Percentiles rank a stretch among this genome's conserved stretches.
Evolutionary conservation across 345 rosid species (phyloP).

Genomic region (Populus simonii): DNA sequence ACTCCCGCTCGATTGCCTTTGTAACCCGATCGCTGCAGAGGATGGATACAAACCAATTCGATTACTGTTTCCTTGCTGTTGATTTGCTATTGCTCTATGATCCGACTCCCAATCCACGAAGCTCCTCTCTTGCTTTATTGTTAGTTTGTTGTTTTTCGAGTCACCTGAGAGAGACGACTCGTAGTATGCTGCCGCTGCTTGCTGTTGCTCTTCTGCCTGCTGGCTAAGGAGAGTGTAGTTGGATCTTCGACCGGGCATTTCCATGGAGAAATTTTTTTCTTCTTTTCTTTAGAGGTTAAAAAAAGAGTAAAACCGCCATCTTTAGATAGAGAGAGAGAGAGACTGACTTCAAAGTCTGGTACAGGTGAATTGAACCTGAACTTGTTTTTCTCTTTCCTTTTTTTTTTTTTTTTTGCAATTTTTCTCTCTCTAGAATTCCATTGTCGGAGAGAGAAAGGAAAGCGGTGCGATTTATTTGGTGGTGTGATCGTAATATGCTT

Average conservation of each 20-base stretch:
- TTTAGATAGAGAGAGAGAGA: background rate
- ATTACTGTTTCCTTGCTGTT: slow-evolving; percentile 33
- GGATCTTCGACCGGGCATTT: slow-evolving; percentile 86
- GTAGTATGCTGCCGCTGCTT: slow-evolving; percentile 46
- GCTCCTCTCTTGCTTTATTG: slow-evolving; percentile 44
- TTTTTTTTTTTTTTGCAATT: slow-evolving; percentile 6
- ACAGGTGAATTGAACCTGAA: slow-evolving; percentile 26
- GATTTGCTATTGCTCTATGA: slow-evolving; percentile 28
- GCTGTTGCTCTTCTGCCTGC: slow-evolving; percentile 66
- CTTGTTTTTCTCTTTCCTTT: background rate
- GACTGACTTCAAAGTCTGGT: slow-evolving; percentile 1
- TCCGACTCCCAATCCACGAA: slow-evolving; percentile 17
- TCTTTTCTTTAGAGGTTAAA: background rate
- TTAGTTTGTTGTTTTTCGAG: slow-evolving; percentile 28
- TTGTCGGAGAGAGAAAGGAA: slow-evolving; percentile 28
- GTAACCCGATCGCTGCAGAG: slow-evolving; percentile 58
- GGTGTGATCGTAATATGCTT: slow-evolving; percentile 31
- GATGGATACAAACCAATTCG: slow-evolving; percentile 50
- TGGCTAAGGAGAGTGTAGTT: slow-evolving; percentile 81
- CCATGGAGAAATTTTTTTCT: slow-evolving; percentile 38
- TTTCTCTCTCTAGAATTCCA: slow-evolving; percentile 35
- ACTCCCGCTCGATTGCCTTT: slow-evolving; percentile 95
- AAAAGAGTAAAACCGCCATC: slow-evolving; percentile 22
- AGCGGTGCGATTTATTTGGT: slow-evolving; percentile 9
- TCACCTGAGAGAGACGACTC: slow-evolving; percentile 66